Percentiles rank a stretch among this genome's conserved stretches.
Evolutionary conservation across 2,329 filamentous ascomycete species (phyloP).

Genomic region (Paraphaeosphaeria sporulosa): DNA sequence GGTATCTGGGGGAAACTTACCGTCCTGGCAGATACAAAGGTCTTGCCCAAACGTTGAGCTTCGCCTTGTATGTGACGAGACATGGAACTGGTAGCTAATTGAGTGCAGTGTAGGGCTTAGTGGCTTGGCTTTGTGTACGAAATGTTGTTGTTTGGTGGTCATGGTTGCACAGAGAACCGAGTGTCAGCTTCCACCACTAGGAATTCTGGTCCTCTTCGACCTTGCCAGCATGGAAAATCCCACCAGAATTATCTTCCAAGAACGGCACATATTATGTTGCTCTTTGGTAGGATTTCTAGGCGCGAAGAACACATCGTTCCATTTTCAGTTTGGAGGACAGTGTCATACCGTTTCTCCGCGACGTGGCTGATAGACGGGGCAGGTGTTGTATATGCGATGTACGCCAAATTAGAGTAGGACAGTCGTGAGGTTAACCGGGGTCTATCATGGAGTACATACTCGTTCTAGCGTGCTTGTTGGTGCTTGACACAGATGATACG

Average conservation of each 20-base stretch:
- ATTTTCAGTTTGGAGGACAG: background rate
- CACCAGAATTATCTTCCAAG: background rate
- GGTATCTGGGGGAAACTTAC: background rate
- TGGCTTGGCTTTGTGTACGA: background rate
- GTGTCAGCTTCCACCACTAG: conserved; percentile 3
- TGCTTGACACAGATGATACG: too few relatives aligned
- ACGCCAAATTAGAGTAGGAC: too few relatives aligned
- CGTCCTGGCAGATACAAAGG: background rate
- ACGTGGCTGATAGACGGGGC: background rate
- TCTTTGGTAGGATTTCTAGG: background rate
- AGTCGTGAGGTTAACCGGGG: too few relatives aligned
- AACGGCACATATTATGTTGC: background rate
- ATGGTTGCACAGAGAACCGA: background rate
- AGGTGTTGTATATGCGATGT: background rate
- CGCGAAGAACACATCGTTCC: background rate
- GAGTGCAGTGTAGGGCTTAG: background rate
- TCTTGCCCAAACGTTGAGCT: conserved; percentile 24
- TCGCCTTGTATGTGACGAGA: conserved; percentile 9
- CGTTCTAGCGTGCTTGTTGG: too few relatives aligned
- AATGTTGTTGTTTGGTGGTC: background rate
- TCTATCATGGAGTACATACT: too few relatives aligned
- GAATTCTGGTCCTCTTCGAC: background rate
- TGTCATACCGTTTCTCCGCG: background rate
- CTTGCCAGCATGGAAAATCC: background rate
- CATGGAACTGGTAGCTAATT: background rate